Base-by-base conservation (phyloP, 2,329 filamentous ascomycete genomes). In the Neonectria neomacrospora region DNA sequence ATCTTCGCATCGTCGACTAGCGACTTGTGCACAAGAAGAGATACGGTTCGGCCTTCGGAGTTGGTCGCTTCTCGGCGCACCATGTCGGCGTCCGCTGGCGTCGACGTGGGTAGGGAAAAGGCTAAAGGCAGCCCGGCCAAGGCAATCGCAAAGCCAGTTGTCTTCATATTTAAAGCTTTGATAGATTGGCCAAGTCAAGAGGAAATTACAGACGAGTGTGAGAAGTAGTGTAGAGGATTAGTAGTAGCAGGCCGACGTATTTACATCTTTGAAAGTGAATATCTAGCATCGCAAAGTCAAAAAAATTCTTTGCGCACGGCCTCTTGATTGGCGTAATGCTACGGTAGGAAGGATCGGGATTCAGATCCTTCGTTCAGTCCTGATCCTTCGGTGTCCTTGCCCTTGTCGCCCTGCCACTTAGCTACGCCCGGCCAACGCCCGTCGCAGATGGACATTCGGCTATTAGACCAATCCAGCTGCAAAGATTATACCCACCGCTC, bases 51-150 rank as follows among this genome's bases (percentile, higher is more conserved):
- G 3, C 42, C 42, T 26, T 45, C 16, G 3, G 12, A 8, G 42
- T 45, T 28, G 22, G 5, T 45, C 22, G 26, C 18, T 55, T 55
- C 41, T n/a, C 26, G 53, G 18, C n/a, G 2, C 26, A 37, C 28
- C 39, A 47, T 55, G 26, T 16, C 16, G 53, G 8, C 41, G 18
- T 10, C 22, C 3, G 39, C 41, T 12, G 39, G 39, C 2, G 22
- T 5, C 14, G 20, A 12, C 8, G 41, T 16, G 11, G 54, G 54
- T 2, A 56, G 20, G 4, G 41, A 28, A 23, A 56, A 9, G 18
- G 54, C 54, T n/a, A 44, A 39, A n/a, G 54, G 54, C 8, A 47
- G 16, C 1, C 54, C 53, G 2, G 26, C 28, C 39, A 55, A 18
- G 51, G 22, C 3, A 20, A 53, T n/a, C 2, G 10, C 28, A 23